Evolutionary conservation across 129 eudicot species (phyloP).

Genomic region (Sambucus nigra): DNA sequence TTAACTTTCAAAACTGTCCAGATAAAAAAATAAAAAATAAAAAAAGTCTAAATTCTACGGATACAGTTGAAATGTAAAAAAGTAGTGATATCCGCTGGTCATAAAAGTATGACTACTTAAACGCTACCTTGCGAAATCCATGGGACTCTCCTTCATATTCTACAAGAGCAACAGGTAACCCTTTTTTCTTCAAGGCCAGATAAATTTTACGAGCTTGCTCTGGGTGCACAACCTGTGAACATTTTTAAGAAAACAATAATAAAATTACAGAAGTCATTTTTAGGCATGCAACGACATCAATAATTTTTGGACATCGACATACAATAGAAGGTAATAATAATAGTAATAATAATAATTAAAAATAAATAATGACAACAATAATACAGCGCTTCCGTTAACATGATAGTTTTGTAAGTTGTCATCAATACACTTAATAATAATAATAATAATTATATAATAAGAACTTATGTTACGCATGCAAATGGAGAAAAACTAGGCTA

Average conservation of each 20-base stretch:
- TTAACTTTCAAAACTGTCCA: neutral
- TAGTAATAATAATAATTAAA: too few relatives aligned
- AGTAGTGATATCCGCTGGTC: neutral
- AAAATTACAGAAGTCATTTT: too few relatives aligned
- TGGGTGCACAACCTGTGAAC: slow-evolving; percentile 31
- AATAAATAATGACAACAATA: too few relatives aligned
- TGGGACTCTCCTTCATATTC: slow-evolving; percentile 48
- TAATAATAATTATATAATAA: too few relatives aligned
- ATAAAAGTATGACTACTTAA: too few relatives aligned
- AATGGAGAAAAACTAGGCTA: neutral
- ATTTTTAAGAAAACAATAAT: neutral
- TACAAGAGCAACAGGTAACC: slow-evolving; percentile 39
- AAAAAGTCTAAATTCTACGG: too few relatives aligned
- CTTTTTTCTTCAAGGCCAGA: slow-evolving; percentile 37
- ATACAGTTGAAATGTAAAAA: neutral
- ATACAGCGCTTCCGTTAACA: too few relatives aligned
- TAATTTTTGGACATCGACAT: too few relatives aligned
- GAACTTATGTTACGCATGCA: neutral
- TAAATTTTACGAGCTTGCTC: slow-evolving; percentile 40
- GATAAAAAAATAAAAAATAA: neutral
- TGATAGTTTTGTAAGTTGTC: too few relatives aligned
- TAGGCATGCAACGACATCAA: too few relatives aligned
- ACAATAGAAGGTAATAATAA: too few relatives aligned
- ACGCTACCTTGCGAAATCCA: slow-evolving; percentile 36
- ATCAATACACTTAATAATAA: too few relatives aligned